Percentiles rank a stretch among this genome's conserved stretches.
Conservation (phyloP, 164 flowering plant genomes). For the Santalum album region DNA sequence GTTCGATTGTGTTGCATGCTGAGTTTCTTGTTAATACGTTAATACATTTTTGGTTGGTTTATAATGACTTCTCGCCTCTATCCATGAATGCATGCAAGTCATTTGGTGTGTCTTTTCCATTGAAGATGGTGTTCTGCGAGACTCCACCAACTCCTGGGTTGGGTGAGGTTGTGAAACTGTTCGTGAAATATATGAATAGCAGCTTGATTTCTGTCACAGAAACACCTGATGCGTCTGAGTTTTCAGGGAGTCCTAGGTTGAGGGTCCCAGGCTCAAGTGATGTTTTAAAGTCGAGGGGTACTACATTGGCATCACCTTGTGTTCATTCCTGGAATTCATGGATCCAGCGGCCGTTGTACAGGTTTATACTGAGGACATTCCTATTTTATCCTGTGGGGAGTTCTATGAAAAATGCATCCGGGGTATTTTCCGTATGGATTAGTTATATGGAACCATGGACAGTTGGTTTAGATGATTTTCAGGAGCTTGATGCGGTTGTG, state of each 20-base stretch:
- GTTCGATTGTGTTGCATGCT: constrained; percentile 25
- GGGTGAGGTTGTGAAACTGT: constrained; percentile 57
- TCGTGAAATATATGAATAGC: constrained; percentile 60
- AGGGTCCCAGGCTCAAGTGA: constrained; percentile 23
- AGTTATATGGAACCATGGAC: constrained; percentile 74
- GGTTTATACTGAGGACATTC: constrained; percentile 71
- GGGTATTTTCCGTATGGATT: constrained; percentile 62
- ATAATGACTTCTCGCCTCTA: constrained; percentile 77
- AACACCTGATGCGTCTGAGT: constrained; percentile 24
- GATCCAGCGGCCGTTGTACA: constrained; percentile 73
- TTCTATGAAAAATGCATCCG: constrained; percentile 61
- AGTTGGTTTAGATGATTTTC: constrained; percentile 41
- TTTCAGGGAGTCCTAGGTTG: constrained; percentile 23
- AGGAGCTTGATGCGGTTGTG: constrained; percentile 32
- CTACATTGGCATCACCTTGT: constrained; percentile 8
- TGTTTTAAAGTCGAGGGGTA: constrained; percentile 26
- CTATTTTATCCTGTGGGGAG: constrained; percentile 59
- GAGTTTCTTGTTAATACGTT: constrained; percentile 60
- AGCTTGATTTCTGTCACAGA: constrained; percentile 15
- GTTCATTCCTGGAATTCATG: constrained; percentile 39
- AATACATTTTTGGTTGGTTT: constrained; percentile 70
- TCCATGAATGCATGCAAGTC: constrained; percentile 36
- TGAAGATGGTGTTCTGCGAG: constrained; percentile 44
- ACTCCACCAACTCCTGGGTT: constrained; percentile 64
- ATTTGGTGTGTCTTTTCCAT: constrained; percentile 38